Conservation (phyloP, 2,329 filamentous ascomycete genomes). For the Paecilomyces formosus region DNA sequence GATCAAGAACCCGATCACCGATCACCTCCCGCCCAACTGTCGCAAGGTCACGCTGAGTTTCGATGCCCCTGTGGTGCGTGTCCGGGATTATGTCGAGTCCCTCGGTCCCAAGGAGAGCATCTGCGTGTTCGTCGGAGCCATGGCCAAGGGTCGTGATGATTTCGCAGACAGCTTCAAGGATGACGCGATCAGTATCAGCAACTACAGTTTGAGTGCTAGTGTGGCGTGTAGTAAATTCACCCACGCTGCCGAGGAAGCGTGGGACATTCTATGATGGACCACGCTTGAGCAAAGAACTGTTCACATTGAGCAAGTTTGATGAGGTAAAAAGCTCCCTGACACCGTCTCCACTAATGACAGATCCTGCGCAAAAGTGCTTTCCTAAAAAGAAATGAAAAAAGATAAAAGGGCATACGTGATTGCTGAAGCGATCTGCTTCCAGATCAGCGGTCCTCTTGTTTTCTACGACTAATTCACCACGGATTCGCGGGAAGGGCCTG, state of each 20-base stretch:
- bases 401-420: not conserved
- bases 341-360: constrained; percentile 9
- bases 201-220: constrained; percentile 93
- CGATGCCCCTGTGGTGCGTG: constrained; percentile 78
- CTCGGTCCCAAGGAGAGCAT: constrained; percentile 81
- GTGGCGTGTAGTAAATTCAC: constrained; percentile 99
- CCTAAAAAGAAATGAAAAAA: not conserved
- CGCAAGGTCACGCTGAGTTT: constrained; percentile 96
- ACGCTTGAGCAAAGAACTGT: constrained; percentile 6
- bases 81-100: constrained; percentile 78
- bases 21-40: constrained; percentile 93
- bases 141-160: constrained; percentile 94
- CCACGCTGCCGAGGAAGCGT: constrained; percentile 92
- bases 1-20: constrained; percentile 95
- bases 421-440: not conserved
- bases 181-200: constrained; percentile 97
- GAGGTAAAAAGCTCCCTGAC: constrained; percentile 24
- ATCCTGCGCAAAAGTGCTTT: not conserved
- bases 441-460: not conserved
- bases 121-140: constrained; percentile 94
- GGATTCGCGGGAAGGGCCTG: constrained; percentile 19
- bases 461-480: constrained; percentile 6
- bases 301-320: not conserved
- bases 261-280: constrained; percentile 73
- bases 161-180: constrained; percentile 94